phyloP scores from a whole-genome alignment of 352 stramenopile genomes.

The Phytophthora niederhauseri region DNA sequence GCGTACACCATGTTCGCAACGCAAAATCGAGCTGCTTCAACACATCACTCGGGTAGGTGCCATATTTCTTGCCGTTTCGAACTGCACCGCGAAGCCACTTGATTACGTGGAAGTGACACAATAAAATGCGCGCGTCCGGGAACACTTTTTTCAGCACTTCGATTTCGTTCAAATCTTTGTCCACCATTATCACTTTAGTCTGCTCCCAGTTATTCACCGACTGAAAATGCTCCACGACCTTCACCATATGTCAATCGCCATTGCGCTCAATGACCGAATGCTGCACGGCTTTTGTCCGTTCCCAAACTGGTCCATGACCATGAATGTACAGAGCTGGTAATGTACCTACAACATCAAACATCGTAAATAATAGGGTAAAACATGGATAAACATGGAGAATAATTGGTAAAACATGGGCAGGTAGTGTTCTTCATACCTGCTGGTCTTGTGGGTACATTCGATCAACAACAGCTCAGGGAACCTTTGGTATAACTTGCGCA shows the following conservation, averaged over 20 bases:
- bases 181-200: slow-evolving; percentile 14
- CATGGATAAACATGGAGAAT: slow-evolving; percentile 8
- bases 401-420: slow-evolving; percentile 3
- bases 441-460: slow-evolving; percentile 26
- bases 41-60: neutral
- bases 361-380: neutral
- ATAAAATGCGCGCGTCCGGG: neutral
- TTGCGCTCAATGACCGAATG: slow-evolving; percentile 17
- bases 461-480: slow-evolving; percentile 16
- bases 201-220: neutral
- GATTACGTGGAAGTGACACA: neutral
- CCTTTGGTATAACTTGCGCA: slow-evolving; percentile 5
- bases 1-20: too few species aligned
- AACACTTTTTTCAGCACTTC: slow-evolving; percentile 4
- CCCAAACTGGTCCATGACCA: slow-evolving; percentile 15
- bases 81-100: neutral
- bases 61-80: neutral
- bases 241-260: slow-evolving; percentile 12
- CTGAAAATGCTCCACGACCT: slow-evolving; percentile 10
- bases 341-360: slow-evolving; percentile 1
- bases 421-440: slow-evolving; percentile 9
- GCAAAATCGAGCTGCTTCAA: too few species aligned
- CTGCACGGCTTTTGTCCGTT: slow-evolving; percentile 9
- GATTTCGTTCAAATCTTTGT: slow-evolving; percentile 26
- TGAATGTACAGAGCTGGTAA: slow-evolving; percentile 10